Base-by-base conservation (phyloP, 768 basidiomycete species). In the Suillus lakei region DNA sequence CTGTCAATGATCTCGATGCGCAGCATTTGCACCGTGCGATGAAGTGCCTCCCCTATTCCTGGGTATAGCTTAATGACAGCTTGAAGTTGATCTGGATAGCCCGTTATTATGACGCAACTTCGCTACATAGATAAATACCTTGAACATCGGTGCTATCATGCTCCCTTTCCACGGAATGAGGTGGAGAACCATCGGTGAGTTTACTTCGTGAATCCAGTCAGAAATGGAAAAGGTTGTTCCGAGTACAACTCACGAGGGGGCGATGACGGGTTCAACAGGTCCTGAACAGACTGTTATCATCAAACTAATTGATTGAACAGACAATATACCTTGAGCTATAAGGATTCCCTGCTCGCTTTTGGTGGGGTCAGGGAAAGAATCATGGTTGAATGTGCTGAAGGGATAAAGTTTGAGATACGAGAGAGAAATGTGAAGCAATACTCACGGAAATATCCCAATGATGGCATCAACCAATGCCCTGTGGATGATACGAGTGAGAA, bases 391-490 rank as follows among this genome's bases (percentile, higher is more conserved):
- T 3, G 70, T 75, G 13, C 41, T 23, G 26, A 12, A 10, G 0
- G 7, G 0, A n/a, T 15, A 64, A 10, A 51, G 60, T 26, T 18
- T 3, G 56, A 61, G 30, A 38, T 21, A 36, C 8, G n/a, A 18
- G 2, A 18, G 21, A 54, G 4, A 26, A 1, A 34, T 23, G 0
- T 16, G 9, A 50, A 65, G 70, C 46, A 46, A 80, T 3, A 67
- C 9, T 15, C 21, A 32, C 21, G 66, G 16, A 7, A 71, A 63
- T 12, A 67, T 59, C 10, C 75, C 71, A 5, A 80, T 16, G 48
- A 74, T 63, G 3, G 69, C 71, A 26, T 75, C 72, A 12, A 71
- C 71, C 53, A 77, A 1, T 18, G 72, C 65, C 43, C 68, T 68
- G 61, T 64, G 53, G 5, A 54, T 10, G 9, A n/a, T 9, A 2